These are phyloP conservation scores for Wickerhamomyces ciferrii DNA, from an alignment of 805 yeast genomes.

Conservation along the genomic window DNA sequence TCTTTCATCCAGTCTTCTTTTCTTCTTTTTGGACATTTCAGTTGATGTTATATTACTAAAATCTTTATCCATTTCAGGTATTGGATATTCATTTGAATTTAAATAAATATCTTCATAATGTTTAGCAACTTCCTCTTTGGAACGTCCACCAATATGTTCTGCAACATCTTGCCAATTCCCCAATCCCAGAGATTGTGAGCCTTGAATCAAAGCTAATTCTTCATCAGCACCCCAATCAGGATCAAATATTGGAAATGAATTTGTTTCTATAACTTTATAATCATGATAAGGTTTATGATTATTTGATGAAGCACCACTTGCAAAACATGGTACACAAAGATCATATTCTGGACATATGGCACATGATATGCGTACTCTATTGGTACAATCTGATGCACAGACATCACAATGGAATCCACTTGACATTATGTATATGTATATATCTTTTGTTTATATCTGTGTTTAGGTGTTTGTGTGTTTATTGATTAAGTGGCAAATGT, in stretches of 20 bases:
- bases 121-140: slow-evolving; percentile 83
- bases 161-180: slow-evolving; percentile 99
- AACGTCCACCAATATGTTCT: slow-evolving; percentile 89
- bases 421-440: no score
- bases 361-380: slow-evolving; percentile 84
- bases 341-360: slow-evolving; percentile 93
- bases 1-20: slow-evolving; percentile 66
- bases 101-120: slow-evolving; percentile 77
- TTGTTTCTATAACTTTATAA: slow-evolving; percentile 88
- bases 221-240: slow-evolving; percentile 99
- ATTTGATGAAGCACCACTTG: slow-evolving; percentile 74
- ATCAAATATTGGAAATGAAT: slow-evolving; percentile 87
- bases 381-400: slow-evolving; percentile 94
- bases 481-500: no score
- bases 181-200: slow-evolving; percentile 84
- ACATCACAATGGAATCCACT: slow-evolving; percentile 86
- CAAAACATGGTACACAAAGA: slow-evolving; percentile 96
- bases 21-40: slow-evolving; percentile 64
- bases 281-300: slow-evolving; percentile 94
- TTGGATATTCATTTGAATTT: slow-evolving; percentile 69
- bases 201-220: slow-evolving; percentile 82
- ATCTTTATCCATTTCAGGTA: slow-evolving; percentile 78
- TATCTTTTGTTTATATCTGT: no score
- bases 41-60: slow-evolving; percentile 58
- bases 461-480: neutral